Evolutionary conservation across 805 yeast species (phyloP).

Genomic region (Phaffomyces antillensis): DNA sequence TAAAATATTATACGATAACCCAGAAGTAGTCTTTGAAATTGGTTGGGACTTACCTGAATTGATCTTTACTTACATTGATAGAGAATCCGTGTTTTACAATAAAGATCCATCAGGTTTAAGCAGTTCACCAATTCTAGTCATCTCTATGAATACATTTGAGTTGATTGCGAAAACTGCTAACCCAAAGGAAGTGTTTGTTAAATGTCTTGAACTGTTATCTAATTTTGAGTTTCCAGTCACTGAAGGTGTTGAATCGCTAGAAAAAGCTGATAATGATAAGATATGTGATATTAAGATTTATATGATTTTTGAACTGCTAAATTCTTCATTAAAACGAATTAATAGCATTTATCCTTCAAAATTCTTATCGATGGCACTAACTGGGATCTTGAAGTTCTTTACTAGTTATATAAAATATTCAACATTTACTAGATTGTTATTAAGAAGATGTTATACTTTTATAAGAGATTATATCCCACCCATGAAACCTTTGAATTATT

Average conservation of each 20-base stretch:
- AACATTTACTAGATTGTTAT: slow-evolving; percentile 33
- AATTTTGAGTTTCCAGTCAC: slow-evolving; percentile 23
- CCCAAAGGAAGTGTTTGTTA: slow-evolving; percentile 71
- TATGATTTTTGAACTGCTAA: slow-evolving; percentile 57
- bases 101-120: slow-evolving; percentile 22
- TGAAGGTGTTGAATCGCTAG: background rate
- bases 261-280: slow-evolving; percentile 6
- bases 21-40: slow-evolving; percentile 51
- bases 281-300: slow-evolving; percentile 46
- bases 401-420: slow-evolving; percentile 31
- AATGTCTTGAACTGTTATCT: slow-evolving; percentile 57
- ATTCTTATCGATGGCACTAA: slow-evolving; percentile 61
- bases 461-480: slow-evolving; percentile 52
- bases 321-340: slow-evolving; percentile 51
- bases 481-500: slow-evolving; percentile 31
- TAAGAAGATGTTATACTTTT: slow-evolving; percentile 60
- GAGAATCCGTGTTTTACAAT: slow-evolving; percentile 30
- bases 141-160: slow-evolving; percentile 44
- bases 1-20: slow-evolving; percentile 37
- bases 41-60: slow-evolving; percentile 91
- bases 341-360: slow-evolving; percentile 72
- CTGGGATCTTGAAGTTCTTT: slow-evolving; percentile 49
- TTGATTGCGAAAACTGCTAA: slow-evolving; percentile 63
- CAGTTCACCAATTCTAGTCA: slow-evolving; percentile 4
- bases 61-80: slow-evolving; percentile 46